Conservation (phyloP, 2,329 filamentous ascomycete species). For the Knufia petricola region DNA sequence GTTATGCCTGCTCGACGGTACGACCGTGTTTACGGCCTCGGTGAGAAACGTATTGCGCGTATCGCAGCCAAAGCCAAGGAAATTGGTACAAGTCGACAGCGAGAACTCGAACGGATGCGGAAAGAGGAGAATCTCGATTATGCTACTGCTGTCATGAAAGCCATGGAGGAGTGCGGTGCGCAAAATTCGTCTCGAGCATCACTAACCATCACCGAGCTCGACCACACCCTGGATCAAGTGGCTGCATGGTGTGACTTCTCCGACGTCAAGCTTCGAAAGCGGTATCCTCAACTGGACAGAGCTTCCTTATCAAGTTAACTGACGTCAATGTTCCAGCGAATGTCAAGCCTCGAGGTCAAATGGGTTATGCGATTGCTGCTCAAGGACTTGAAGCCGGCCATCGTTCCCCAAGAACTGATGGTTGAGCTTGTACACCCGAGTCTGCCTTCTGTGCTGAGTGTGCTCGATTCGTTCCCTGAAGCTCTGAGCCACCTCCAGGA, state of each 20-base stretch:
- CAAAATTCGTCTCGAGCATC: conserved; percentile 31
- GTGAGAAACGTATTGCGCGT: conserved; percentile 50
- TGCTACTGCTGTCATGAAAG: conserved; percentile 58
- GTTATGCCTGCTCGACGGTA: conserved; percentile 65
- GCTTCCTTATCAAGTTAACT: conserved; percentile 40
- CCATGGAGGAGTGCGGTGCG: conserved; percentile 48
- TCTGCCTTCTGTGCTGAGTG: conserved; percentile 45
- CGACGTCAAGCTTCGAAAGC: conserved; percentile 47
- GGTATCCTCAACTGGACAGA: conserved; percentile 25
- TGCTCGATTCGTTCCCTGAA: conserved; percentile 53
- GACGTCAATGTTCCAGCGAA: conserved; percentile 48
- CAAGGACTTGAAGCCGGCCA: conserved; percentile 51
- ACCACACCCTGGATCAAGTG: conserved; percentile 53
- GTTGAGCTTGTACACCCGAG: conserved; percentile 38
- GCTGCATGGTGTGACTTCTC: conserved; percentile 64
- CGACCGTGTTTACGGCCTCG: conserved; percentile 68
- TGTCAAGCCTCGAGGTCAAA: conserved; percentile 64
- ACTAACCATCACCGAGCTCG: conserved; percentile 63
- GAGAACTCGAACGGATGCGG: conserved; percentile 53
- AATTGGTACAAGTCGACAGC: conserved; percentile 52
- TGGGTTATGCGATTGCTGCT: conserved; percentile 77
- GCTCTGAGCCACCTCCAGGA: conserved; percentile 10
- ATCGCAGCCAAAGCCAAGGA: conserved; percentile 58
- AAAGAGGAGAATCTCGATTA: conserved; percentile 55
- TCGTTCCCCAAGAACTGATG: neutral